phyloP scores from a whole-genome alignment of 768 basidiomycete genomes.

The Pleurotus platypus region DNA sequence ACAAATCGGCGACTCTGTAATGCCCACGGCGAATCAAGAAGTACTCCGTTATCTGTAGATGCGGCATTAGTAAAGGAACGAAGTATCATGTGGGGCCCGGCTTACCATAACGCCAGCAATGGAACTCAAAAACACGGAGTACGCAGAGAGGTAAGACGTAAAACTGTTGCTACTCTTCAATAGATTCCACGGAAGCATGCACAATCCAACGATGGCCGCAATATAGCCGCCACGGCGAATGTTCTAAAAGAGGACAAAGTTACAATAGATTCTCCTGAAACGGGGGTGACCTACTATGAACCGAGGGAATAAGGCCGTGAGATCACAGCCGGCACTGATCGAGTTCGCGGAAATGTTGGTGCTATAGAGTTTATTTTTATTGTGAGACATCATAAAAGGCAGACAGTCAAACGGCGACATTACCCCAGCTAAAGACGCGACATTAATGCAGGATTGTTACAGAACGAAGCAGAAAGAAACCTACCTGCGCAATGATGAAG shows the following conservation, averaged over 20 bases:
- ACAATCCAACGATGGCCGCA: constrained; percentile 72
- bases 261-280: background rate
- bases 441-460: background rate
- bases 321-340: constrained; percentile 78
- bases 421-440: constrained; percentile 14
- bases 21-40: constrained; percentile 70
- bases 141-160: constrained; percentile 78
- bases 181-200: constrained; percentile 77
- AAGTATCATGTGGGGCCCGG: background rate
- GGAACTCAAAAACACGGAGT: constrained; percentile 77
- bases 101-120: constrained; percentile 78
- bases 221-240: constrained; percentile 84
- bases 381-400: constrained; percentile 1
- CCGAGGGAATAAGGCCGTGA: constrained; percentile 74
- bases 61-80: background rate
- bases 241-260: constrained; percentile 38
- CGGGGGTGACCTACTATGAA: constrained; percentile 50
- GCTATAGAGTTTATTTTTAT: constrained; percentile 26
- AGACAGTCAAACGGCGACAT: background rate
- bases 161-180: constrained; percentile 72
- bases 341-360: constrained; percentile 84
- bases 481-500: constrained; percentile 75
- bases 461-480: constrained; percentile 7
- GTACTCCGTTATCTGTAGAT: constrained; percentile 67
- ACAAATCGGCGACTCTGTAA: constrained; percentile 70